phyloP scores from a whole-genome alignment of 257 asterid genomes.

The Ilex aquifolium region DNA sequence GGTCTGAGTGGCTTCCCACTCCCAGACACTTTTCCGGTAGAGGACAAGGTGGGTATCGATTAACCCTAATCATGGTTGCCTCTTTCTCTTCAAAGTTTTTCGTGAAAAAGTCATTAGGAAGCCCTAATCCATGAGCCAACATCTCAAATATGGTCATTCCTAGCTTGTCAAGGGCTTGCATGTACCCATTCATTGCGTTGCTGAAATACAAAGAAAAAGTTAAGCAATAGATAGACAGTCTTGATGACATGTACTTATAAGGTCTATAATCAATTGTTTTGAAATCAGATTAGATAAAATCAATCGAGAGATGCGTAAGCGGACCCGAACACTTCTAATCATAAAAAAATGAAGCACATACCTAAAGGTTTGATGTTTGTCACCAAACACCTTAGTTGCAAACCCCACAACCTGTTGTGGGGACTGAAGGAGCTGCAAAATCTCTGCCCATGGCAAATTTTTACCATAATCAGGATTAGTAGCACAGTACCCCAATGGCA shows the following conservation, averaged over 20 bases:
- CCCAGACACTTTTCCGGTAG: constrained; percentile 18
- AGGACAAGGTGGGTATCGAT: constrained; percentile 20
- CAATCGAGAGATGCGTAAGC: no score
- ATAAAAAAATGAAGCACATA: background rate
- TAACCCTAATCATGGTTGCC: constrained; percentile 13
- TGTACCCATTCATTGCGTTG: constrained; percentile 18
- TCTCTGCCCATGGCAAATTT: constrained; percentile 29
- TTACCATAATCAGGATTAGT: constrained; percentile 15
- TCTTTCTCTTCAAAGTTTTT: constrained; percentile 15
- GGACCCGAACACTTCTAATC: no score
- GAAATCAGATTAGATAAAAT: no score
- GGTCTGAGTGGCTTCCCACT: constrained; percentile 23
- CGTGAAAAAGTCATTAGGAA: constrained; percentile 15
- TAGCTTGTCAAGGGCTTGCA: constrained; percentile 20
- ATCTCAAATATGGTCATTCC: constrained; percentile 21
- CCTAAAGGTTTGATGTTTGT: constrained; percentile 16
- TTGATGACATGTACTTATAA: background rate
- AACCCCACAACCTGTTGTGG: constrained; percentile 18
- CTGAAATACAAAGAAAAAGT: constrained; percentile 1
- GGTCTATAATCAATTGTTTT: background rate
- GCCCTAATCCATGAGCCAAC: constrained; percentile 25
- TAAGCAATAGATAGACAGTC: background rate
- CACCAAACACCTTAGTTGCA: constrained; percentile 13
- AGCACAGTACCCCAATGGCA: constrained; percentile 20
- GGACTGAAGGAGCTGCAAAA: constrained; percentile 22